Conservation (phyloP, 108 stramenopile species). For the Pelagomonas calceolata region DNA sequence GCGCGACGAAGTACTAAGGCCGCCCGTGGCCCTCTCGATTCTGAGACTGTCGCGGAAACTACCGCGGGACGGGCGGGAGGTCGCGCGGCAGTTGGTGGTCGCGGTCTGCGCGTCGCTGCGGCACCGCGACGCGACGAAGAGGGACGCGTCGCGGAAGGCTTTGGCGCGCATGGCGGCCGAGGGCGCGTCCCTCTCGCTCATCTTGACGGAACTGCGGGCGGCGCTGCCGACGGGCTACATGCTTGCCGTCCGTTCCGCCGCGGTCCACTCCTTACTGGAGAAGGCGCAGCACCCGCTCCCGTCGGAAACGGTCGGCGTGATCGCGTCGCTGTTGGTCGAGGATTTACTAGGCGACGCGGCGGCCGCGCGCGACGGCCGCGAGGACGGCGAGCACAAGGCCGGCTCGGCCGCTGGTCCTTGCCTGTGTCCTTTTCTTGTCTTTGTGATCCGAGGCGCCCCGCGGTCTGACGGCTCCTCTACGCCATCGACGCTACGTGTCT, state of each 20-base stretch:
- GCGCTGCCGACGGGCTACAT: conserved; percentile 78
- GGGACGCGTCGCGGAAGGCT: conserved; percentile 70
- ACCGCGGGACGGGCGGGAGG: conserved; percentile 55
- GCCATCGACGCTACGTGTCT: background rate
- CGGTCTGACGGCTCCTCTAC: too few relatives aligned
- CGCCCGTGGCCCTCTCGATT: conserved; percentile 73
- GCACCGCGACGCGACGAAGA: conserved; percentile 60
- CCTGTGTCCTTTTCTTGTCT: conserved; percentile 5
- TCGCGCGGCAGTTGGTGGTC: conserved; percentile 64
- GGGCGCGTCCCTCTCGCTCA: conserved; percentile 63
- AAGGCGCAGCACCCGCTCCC: conserved; percentile 23
- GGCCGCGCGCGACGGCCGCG: conserved; percentile 12
- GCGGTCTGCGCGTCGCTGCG: conserved; percentile 70
- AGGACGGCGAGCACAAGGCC: background rate
- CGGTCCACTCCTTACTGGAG: conserved; percentile 63
- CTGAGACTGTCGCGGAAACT: conserved; percentile 77
- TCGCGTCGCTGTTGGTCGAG: conserved; percentile 20
- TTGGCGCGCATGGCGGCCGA: conserved; percentile 63
- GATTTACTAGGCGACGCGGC: conserved; percentile 29
- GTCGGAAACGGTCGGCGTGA: too few relatives aligned
- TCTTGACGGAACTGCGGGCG: conserved; percentile 54
- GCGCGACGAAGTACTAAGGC: conserved; percentile 55
- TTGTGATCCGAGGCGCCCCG: too few relatives aligned
- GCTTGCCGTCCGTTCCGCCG: conserved; percentile 68
- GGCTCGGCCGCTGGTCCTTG: background rate